Evolutionary conservation across 768 basidiomycete species (phyloP), one percentile per base, ranked within the genome.

Genomic region (Xerocomellus intermedius): DNA sequence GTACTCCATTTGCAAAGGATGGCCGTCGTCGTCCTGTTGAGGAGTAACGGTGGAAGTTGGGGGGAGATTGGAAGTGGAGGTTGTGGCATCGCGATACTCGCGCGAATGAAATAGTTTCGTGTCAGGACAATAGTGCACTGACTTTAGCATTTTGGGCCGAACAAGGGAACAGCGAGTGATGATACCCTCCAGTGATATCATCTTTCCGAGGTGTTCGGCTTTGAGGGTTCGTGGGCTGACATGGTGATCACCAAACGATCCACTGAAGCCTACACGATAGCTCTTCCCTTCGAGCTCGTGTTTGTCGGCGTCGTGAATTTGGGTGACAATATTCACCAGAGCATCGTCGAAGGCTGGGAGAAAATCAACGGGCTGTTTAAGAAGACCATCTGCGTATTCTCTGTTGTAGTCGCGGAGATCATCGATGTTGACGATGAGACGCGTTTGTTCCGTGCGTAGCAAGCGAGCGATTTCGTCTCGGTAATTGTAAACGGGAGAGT

Each of bases 141-240:
- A 98, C 69, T 88, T 90, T 68, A 97, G 82, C 92, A 99, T 96
- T 76, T 99, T 99, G 16, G 97, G 97, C 32, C 97, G 88, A 50
- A 98, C 96, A 54, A 99, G 86, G 8, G 95, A 98, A 71, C 97
- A 99, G 54, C 97, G 84, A 4, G 96, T 98, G 58, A 99, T 94
- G 69, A 99, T 99, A 37, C 96, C 97, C 75, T 99, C 97, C 33
- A 99, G 72, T 33, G 91, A 94, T 67, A 98, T 91, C 94, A 98
- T 94, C 73, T 89, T 94, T 46, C 94, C 91, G 19, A 99, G 83
- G 70, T 98, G 89, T 57, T 83, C 80, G 30, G 94, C 89, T 54
- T 86, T 83, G 48, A 99, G 82, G 17, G 94, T 94, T 8, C 97
- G 82, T 44, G 97, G 97, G 72, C 89, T 98, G 71, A 95, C 90